Conservation (phyloP, 352 stramenopile species). For the Blastocystis sp. region DNA sequence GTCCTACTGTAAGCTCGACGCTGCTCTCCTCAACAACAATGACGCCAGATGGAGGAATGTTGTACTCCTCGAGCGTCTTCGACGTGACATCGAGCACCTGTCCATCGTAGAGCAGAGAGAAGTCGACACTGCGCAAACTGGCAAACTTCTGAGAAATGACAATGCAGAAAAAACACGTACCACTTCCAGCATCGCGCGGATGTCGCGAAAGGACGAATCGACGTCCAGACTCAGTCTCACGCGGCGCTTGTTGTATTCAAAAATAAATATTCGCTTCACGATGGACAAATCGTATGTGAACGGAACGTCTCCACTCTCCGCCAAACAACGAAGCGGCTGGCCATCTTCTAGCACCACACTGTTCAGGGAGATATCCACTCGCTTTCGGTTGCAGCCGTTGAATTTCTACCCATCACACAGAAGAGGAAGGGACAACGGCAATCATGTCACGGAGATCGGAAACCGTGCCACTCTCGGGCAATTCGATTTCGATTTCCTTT, state of each 20-base stretch:
- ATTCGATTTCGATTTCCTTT: slow-evolving; percentile 31
- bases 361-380: slow-evolving; percentile 17
- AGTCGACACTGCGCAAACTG: slow-evolving; percentile 30
- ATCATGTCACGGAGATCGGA: neutral
- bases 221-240: slow-evolving; percentile 25
- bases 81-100: neutral
- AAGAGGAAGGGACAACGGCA: neutral
- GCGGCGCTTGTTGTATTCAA: slow-evolving; percentile 35
- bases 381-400: slow-evolving; percentile 2
- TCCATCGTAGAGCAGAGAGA: slow-evolving; percentile 29
- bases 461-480: slow-evolving; percentile 26
- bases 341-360: neutral
- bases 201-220: slow-evolving; percentile 27
- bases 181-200: slow-evolving; percentile 1
- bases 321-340: neutral
- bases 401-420: neutral
- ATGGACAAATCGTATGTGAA: slow-evolving; percentile 39
- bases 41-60: slow-evolving; percentile 10
- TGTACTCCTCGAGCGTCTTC: slow-evolving; percentile 32
- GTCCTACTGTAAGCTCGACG: slow-evolving; percentile 5
- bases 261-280: slow-evolving; percentile 23
- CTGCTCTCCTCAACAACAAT: slow-evolving; percentile 21
- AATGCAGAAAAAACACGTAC: neutral
- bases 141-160: slow-evolving; percentile 11
- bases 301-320: neutral